Base-by-base conservation (phyloP, 2,329 filamentous ascomycete species). In the Trichoderma endophyticum region DNA sequence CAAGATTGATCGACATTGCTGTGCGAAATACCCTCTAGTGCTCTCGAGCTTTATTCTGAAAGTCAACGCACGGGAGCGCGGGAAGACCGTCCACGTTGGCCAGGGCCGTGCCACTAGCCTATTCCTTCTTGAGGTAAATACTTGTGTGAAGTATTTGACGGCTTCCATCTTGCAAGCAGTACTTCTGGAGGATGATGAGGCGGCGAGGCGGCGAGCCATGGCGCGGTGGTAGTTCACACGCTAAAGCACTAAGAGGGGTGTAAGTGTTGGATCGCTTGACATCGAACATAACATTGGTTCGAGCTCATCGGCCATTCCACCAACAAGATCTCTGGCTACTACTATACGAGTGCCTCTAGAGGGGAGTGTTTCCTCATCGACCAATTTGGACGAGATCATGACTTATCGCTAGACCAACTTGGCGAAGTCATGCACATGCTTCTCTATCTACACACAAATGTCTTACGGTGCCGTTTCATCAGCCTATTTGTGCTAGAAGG, bases 41-140 rank as follows among this genome's bases (percentile, higher is more conserved):
- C n/a, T 43, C 48, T 51, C 65, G 26, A 34, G 68, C 32, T 18
- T 51, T 30, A 18, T 39, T 24, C 48, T 32, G 57, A 71, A 43
- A 59, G 51, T 72, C 72, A 54, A 72, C 61, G 70, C 66, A 48
- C 66, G 73, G 66, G 73, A 73, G 71, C 51, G 68, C 71, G 73
- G 71, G 73, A 73, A 68, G 71, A 64, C 70, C 64, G 72, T 74
- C 51, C 71, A 62, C 54, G 30, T 36, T 65, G 54, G 28, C 73
- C 28, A 56, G 73, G 71, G 62, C 30, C 68, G 15, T 48, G 39
- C 56, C 57, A 54, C 39, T 70, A 70, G 39, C 26, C 67, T 36
- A 51, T 62, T 36, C 39, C 67, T 54, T 70, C 57, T 26, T 21
- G 12, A 62, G 36, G 67, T 28, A 62, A 70, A 61, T 62, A 70